Base-by-base conservation (phyloP, 2,329 filamentous ascomycete genomes). In the Diatrype stigma region DNA sequence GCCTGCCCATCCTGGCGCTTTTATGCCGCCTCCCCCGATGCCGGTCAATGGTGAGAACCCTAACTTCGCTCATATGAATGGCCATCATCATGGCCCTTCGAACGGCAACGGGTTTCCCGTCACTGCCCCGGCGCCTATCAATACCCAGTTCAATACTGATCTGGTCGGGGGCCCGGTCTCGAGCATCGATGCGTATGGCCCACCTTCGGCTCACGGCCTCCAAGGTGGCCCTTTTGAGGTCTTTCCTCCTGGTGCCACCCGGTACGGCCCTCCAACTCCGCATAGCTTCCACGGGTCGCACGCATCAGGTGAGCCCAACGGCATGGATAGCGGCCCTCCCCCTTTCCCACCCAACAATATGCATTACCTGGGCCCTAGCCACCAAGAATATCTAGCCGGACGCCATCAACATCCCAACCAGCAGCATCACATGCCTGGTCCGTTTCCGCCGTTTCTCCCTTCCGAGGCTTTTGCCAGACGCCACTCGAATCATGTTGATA, bases 211-310 rank as follows among this genome's bases (percentile, higher is more conserved):
- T 46, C 54, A 56, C 19, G 55, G 55, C 6, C 57, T 63, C 14
- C 69, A 64, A 42, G 60, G 54, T 34, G 60, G 54, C 30, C 64
- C 62, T 14, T 58, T 66, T 34, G 68, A 72, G 32, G 58, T 60
- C 21, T 69, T 67, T 42, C 64, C 66, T 17, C 68, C 67, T n/a
- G 54, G 51, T 56, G 56, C 51, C 46, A 59, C 51, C 59, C 70
- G 55, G 56, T 79, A 79, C 60, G 77, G 76, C 3, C 78, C 81
- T 2, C 75, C 77, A 1, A 82, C 80, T 2, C 78, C 81, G 3
- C 81, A 81, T 55, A 85, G 81, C 64, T 82, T 82, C 60, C 82
- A 83, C 50, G 81, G 77, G 34, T 85, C 82, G 2, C 82, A 84
- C 53, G 75, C 79, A 34, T 82, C 81, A 2, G 72, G 68, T 5